These are phyloP conservation scores for Acer yangbiense DNA, from an alignment of 345 rosid genomes.

Conservation along the genomic window DNA sequence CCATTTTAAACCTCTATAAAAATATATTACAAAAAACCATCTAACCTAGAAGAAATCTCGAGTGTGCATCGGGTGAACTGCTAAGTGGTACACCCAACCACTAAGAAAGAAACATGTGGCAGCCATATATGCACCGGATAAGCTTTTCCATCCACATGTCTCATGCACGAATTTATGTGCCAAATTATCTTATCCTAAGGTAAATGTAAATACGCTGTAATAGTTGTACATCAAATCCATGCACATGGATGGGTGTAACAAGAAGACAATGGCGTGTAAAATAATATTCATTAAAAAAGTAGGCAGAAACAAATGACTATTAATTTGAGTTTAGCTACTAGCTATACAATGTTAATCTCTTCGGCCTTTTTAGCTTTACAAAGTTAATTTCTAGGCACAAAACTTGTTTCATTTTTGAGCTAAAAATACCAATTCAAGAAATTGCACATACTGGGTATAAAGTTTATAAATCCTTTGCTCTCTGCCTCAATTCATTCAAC, in stretches of 20 bases:
- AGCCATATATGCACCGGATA: no score
- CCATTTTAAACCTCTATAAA: no score
- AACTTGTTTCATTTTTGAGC: not conserved
- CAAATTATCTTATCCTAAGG: not conserved
- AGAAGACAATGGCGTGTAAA: not conserved
- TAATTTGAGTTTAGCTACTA: slow-evolving; percentile 9
- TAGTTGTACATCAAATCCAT: not conserved
- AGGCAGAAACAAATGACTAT: not conserved
- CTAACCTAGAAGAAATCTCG: no score
- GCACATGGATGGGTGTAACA: not conserved
- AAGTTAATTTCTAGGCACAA: not conserved
- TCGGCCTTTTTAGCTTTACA: slow-evolving; percentile 16
- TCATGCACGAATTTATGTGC: not conserved
- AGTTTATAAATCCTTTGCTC: slow-evolving; percentile 45
- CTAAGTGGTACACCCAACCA: no score
- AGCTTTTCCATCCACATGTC: no score
- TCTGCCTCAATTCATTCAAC: slow-evolving; percentile 63
- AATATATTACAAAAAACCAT: no score
- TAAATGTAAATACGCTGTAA: not conserved
- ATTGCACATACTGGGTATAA: not conserved
- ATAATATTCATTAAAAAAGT: not conserved
- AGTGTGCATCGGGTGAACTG: no score
- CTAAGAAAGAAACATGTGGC: no score
- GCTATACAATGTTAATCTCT: slow-evolving; percentile 22
- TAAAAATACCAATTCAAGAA: not conserved